A percentile compares a stretch with the other conserved stretches of the same genome.
Evolutionary conservation across 2,329 filamentous ascomycete species (phyloP).

Genomic region (Aquanectria penicillioides): DNA sequence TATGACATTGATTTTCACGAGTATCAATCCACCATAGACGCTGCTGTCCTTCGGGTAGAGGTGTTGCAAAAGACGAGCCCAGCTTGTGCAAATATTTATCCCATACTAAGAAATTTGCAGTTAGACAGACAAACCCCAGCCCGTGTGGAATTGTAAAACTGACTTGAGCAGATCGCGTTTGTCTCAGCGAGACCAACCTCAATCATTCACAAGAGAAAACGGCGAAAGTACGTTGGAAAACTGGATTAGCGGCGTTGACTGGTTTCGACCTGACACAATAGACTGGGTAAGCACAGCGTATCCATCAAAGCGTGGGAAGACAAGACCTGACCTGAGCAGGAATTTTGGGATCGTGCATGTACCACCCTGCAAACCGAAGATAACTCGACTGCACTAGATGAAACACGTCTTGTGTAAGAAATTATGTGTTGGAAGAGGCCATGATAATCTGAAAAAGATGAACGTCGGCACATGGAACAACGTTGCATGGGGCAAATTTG

Average conservation of each 20-base stretch:
- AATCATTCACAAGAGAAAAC: not conserved
- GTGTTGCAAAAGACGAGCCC: slow-evolving; percentile 10
- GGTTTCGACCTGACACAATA: slow-evolving; percentile 28
- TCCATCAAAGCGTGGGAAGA: not conserved
- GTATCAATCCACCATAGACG: slow-evolving; percentile 8
- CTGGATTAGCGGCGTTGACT: slow-evolving; percentile 28
- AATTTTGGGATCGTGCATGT: slow-evolving; percentile 23
- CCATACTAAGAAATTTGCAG: slow-evolving; percentile 23
- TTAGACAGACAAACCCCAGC: too few relatives aligned
- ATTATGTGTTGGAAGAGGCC: too few relatives aligned
- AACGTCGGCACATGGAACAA: too few relatives aligned
- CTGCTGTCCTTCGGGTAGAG: slow-evolving; percentile 15
- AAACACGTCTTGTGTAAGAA: not conserved
- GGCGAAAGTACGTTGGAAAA: slow-evolving; percentile 24
- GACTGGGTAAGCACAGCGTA: slow-evolving; percentile 20
- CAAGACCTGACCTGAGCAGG: not conserved
- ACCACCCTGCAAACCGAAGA: slow-evolving; percentile 9
- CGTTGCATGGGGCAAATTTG: too few relatives aligned
- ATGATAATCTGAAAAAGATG: too few relatives aligned
- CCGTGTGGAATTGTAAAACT: not conserved
- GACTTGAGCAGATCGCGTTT: slow-evolving; percentile 11
- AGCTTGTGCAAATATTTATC: slow-evolving; percentile 19
- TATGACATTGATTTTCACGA: not conserved
- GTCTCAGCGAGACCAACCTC: not conserved
- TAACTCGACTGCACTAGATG: not conserved